These are phyloP conservation scores for Lithospermum erythrorhizon DNA, from an alignment of 257 asterid genomes.

Conservation along the genomic window DNA sequence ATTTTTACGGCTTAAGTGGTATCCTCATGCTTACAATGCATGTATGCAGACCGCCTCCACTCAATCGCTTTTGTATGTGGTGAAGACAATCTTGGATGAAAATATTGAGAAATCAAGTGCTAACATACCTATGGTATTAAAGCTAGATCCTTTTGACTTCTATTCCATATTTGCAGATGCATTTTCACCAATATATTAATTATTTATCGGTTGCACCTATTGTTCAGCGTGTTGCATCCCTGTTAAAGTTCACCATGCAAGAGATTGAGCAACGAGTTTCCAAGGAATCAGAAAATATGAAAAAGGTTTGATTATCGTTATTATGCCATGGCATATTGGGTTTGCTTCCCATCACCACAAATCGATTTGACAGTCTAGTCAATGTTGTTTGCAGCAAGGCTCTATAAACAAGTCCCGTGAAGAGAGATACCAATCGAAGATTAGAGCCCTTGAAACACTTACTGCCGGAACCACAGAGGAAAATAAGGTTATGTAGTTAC, in stretches of 20 bases:
- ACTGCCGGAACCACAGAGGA: slow-evolving; percentile 73
- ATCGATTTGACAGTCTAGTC: slow-evolving; percentile 7
- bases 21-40: slow-evolving; percentile 19
- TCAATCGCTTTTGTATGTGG: slow-evolving; percentile 60
- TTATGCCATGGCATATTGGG: neutral
- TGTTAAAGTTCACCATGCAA: slow-evolving; percentile 70
- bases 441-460: slow-evolving; percentile 74
- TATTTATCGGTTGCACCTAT: slow-evolving; percentile 16
- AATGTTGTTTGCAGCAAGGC: slow-evolving; percentile 55
- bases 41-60: slow-evolving; percentile 59
- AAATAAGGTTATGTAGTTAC: slow-evolving; percentile 46
- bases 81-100: slow-evolving; percentile 53
- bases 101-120: slow-evolving; percentile 68
- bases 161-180: neutral
- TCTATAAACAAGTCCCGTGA: slow-evolving; percentile 69
- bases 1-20: slow-evolving; percentile 6
- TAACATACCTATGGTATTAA: slow-evolving; percentile 72
- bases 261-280: slow-evolving; percentile 80
- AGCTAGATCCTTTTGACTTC: slow-evolving; percentile 8
- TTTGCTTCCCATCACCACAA: neutral
- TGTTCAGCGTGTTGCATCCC: slow-evolving; percentile 60
- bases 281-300: slow-evolving; percentile 49
- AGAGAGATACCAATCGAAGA: slow-evolving; percentile 53
- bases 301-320: slow-evolving; percentile 41
- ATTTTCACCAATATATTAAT: slow-evolving; percentile 13